Conservation (phyloP, 257 asterid genomes). For the Lycium barbarum region DNA sequence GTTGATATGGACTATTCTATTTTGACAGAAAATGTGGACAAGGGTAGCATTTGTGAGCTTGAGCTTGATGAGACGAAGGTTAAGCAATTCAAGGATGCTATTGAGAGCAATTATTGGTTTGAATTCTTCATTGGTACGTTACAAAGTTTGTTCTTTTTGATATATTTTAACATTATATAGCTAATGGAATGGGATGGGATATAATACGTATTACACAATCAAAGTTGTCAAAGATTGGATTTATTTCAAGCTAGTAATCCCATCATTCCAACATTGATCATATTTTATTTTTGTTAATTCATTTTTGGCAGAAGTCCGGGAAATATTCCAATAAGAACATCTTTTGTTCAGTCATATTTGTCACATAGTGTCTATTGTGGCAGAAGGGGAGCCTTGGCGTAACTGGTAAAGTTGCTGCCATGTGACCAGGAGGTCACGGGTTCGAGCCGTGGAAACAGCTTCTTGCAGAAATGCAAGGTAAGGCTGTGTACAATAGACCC, state of each 20-base stretch:
- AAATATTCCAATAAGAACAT: neutral
- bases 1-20: constrained; percentile 26
- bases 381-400: too few species aligned
- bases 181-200: constrained; percentile 5
- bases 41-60: constrained; percentile 52
- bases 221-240: neutral
- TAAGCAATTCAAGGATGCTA: constrained; percentile 64
- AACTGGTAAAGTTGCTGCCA: too few species aligned
- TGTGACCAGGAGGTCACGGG: too few species aligned
- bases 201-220: neutral
- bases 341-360: neutral
- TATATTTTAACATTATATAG: neutral
- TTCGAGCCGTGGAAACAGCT: too few species aligned
- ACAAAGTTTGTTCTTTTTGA: neutral
- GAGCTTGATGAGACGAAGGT: constrained; percentile 62
- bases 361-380: neutral
- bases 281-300: neutral
- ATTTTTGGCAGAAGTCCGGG: neutral
- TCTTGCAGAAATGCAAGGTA: too few species aligned
- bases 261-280: constrained; percentile 18
- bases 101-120: constrained; percentile 60
- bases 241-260: neutral
- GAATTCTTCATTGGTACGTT: constrained; percentile 64
- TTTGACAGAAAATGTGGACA: constrained; percentile 68
- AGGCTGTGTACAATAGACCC: too few species aligned